Base-by-base conservation (phyloP, 441 rosid genomes). In the Adansonia madagascariensis region DNA sequence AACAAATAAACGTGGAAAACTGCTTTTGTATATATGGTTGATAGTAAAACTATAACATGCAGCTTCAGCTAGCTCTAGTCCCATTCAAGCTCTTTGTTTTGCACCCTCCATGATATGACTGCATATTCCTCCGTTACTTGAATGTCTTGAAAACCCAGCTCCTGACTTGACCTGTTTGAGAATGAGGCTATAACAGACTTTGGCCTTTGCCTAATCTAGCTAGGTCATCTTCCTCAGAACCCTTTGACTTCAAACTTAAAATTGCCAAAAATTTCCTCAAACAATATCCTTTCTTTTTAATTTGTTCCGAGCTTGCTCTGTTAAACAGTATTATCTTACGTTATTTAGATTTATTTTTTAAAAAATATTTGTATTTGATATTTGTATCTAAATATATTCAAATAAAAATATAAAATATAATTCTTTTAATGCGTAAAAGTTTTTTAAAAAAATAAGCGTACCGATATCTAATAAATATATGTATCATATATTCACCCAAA, bases 171-270 rank as follows among this genome's bases (percentile, higher is more conserved):
- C 66, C 14, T 62, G n/a, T 12, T 4, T 15, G 17, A 3, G 44
- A 41, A 41, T 41, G 8, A 53, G 20, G 15, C 57, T 8, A 56
- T 22, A 8, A 18, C 31, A 20, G 31, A 20, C 4, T 20, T 7
- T 20, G 35, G 35, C 59, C 18, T 15, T 52, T 52, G 24, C 24
- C 22, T 55, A 55, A 55, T 55, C 35, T 31, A 31, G 35, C 22
- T 8, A 6, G 3, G 62, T 57, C 62, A 57, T 24, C 62, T 57
- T 57, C 3, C 62, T 57, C 60, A 56, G 63, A 59, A 22, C 41
- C 65, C n/a, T 24, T 60, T 60, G 65, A 24, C 66, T 61, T 61
- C 14, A 61, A 61, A 22, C 39, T 8, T 20, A 60, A 22, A 60
- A 3, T 4, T 59, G 14, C 35, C 63, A 41, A 22, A 59, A 22